A percentile compares a stretch with the other conserved stretches of the same genome.
phyloP scores from a whole-genome alignment of 805 yeast genomes.

The Debaryomyces prosopidis region DNA sequence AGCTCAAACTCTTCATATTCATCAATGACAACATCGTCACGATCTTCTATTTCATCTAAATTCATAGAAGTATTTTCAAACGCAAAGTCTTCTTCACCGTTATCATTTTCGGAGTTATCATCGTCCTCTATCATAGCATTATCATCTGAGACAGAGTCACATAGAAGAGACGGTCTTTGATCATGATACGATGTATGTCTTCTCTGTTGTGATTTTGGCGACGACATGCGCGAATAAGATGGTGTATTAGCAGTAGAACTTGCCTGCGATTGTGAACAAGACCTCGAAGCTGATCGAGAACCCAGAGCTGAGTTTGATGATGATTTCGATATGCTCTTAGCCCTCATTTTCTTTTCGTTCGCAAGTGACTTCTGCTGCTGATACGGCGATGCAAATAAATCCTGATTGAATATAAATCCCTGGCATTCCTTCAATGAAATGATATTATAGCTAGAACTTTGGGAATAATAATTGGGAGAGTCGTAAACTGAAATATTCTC shows the following conservation, averaged over 20 bases:
- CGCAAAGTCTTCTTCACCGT: constrained; percentile 8
- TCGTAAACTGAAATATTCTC: constrained; percentile 60
- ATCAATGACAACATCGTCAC: constrained; percentile 12
- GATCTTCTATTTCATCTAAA: constrained; percentile 3
- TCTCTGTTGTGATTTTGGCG: constrained; percentile 13
- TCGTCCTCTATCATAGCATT: constrained; percentile 19
- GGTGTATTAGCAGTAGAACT: constrained; percentile 5
- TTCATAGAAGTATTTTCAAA: constrained; percentile 3
- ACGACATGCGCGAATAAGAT: not conserved
- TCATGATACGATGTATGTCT: constrained; percentile 33
- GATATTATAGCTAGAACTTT: constrained; percentile 27
- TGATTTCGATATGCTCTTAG: constrained; percentile 20
- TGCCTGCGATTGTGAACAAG: constrained; percentile 5
- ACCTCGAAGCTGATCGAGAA: constrained; percentile 5
- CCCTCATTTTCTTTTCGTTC: constrained; percentile 30
- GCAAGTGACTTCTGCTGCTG: constrained; percentile 52
- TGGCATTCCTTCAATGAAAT: constrained; percentile 62
- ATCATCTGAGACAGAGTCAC: constrained; percentile 1
- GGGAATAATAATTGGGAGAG: constrained; percentile 32
- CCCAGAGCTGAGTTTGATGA: constrained; percentile 5
- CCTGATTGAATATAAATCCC: constrained; percentile 78
- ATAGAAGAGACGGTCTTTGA: constrained; percentile 20
- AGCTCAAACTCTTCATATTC: constrained; percentile 22
- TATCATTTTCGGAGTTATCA: constrained; percentile 9
- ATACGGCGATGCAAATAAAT: constrained; percentile 68